Evolutionary conservation across 1,139 yeast genomes (phyloP).

Genomic region (Magnusiomyces ingens): DNA sequence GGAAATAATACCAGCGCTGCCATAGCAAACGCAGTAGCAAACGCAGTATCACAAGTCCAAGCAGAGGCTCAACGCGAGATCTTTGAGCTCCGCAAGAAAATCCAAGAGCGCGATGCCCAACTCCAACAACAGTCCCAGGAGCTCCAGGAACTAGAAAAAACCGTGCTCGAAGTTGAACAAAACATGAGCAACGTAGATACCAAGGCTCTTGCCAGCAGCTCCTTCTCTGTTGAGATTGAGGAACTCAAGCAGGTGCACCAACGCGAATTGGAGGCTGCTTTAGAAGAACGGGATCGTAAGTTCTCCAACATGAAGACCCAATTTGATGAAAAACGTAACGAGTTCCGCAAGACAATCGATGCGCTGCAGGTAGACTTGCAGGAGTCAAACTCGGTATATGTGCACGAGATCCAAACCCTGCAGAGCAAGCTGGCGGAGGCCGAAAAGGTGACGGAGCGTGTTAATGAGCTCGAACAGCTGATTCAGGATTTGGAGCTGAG

Average conservation of each 20-base stretch:
- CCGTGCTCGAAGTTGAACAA: conserved; percentile 29
- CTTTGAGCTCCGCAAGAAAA: conserved; percentile 16
- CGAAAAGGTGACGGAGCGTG: conserved; percentile 19
- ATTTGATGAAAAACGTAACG: conserved; percentile 30
- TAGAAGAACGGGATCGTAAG: conserved; percentile 27
- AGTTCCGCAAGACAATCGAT: conserved; percentile 30
- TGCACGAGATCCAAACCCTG: conserved; percentile 24
- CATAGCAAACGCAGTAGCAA: conserved; percentile 14
- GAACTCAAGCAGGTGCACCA: conserved; percentile 8
- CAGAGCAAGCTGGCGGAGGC: conserved; percentile 24
- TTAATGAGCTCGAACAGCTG: conserved; percentile 22
- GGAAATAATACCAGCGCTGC: background rate
- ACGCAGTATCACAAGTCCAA: conserved; percentile 15
- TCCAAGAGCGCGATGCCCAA: conserved; percentile 24
- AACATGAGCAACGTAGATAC: conserved; percentile 6
- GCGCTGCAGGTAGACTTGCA: conserved; percentile 28
- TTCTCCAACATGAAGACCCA: conserved; percentile 24
- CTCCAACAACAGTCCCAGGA: conserved; percentile 26
- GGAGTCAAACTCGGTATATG: conserved; percentile 26
- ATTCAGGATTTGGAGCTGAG: conserved; percentile 24
- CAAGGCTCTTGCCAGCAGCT: background rate
- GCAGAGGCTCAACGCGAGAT: conserved; percentile 13
- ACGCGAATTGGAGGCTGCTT: conserved; percentile 1
- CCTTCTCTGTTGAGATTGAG: conserved; percentile 4
- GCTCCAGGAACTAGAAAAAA: conserved; percentile 27